Percentiles rank a stretch among this genome's conserved stretches.
Conservation (phyloP, 352 stramenopile genomes). For the Plasmopara muralis region DNA sequence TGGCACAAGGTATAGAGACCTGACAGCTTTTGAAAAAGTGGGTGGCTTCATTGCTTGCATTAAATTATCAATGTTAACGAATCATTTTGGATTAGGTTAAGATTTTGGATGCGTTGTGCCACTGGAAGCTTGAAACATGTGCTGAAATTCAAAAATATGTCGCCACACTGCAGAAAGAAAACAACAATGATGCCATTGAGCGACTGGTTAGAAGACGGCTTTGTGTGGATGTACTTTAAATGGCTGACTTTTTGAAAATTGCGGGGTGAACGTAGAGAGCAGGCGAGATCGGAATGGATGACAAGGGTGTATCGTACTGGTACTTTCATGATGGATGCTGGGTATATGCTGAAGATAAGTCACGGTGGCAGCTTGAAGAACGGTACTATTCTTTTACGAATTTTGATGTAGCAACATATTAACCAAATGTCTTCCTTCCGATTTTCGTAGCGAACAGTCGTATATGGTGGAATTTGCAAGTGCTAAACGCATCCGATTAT, state of each 20-base stretch:
- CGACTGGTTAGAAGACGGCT: constrained; percentile 36
- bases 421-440: constrained; percentile 1
- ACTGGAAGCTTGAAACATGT: constrained; percentile 79
- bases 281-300: constrained; percentile 65
- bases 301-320: constrained; percentile 73
- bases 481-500: constrained; percentile 68
- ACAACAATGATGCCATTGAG: constrained; percentile 48
- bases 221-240: background rate
- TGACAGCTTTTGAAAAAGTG: constrained; percentile 58
- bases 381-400: constrained; percentile 12
- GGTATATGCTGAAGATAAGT: constrained; percentile 77
- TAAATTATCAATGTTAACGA: background rate
- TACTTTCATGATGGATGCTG: constrained; percentile 83
- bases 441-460: constrained; percentile 25
- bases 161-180: constrained; percentile 53
- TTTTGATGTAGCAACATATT: background rate
- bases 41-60: constrained; percentile 6
- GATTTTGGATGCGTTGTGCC: constrained; percentile 74
- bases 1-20: constrained; percentile 41
- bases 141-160: constrained; percentile 74
- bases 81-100: constrained; percentile 35
- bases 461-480: constrained; percentile 73
- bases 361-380: constrained; percentile 47
- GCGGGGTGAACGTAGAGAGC: constrained; percentile 32
- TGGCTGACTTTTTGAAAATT: constrained; percentile 5